Base-by-base conservation (phyloP, 2,329 filamentous ascomycete genomes). In the Westerdykella sp. region DNA sequence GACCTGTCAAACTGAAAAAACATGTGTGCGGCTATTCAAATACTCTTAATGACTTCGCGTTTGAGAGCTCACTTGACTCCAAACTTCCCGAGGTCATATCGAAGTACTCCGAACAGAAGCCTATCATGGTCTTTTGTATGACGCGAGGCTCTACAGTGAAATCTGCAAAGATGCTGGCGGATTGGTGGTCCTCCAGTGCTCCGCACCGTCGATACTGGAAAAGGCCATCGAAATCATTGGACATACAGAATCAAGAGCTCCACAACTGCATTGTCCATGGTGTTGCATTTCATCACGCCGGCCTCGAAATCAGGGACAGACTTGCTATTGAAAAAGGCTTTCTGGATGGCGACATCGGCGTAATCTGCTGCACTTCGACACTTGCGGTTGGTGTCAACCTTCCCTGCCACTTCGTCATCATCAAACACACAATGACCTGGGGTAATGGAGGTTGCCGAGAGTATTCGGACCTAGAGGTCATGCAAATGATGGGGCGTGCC, bases 401-500 rank as follows among this genome's bases (percentile, higher is more conserved):
- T 9, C 88, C 87, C 9, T 89, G 87, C 47, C 84, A 93, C 59
- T 78, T 90, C 3, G 87, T 90, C 4, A 80, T 94, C 9, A 77
- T 95, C 43, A 94, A 94, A 62, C 85, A 86, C 16, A 94, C 87
- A 0, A 75, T 81, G 3, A 73, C 75, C 0, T 77, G 79, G 44
- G n/a, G 10, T 14, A 72, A 67, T 25, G 67, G 74, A 6, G 73
- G 67, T 6, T 56, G 78, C 31, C 77, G 81, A 43, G 86, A 93
- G 60, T 89, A 88, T 52, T 81, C 85, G 0, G 87, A 93, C 59
- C 72, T 94, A 5, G 87, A 94, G 53, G 77, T 91, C 48, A 91
- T 91, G 83, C 87, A 95, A 56, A 94, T 95, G 87, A 77, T 94
- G 39, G 87, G 87, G 6, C 80, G 87, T 49, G 87, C 87, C 40